Conservation (phyloP, 495 filamentous ascomycete genomes). For the Diplogelasinospora grovesii region DNA sequence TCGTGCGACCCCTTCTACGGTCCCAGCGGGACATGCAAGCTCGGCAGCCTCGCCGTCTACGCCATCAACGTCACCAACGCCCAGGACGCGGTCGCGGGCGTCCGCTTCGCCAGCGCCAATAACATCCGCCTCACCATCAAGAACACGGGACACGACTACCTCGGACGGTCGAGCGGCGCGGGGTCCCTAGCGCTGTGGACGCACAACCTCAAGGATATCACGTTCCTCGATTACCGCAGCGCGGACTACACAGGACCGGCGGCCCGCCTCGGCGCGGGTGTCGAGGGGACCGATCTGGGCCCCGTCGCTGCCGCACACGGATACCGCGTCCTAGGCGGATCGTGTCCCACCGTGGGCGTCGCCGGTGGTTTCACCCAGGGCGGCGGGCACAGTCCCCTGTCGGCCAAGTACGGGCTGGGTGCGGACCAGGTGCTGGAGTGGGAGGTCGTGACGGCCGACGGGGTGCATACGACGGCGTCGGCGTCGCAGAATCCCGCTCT, state of each 20-base stretch:
- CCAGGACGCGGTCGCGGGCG: conserved; percentile 31
- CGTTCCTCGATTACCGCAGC: conserved; percentile 30
- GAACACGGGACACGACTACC: conserved; percentile 40
- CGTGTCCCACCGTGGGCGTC: conserved; percentile 42
- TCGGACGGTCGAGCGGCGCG: conserved; percentile 41
- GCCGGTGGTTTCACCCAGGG: conserved; percentile 49
- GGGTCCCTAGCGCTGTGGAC: conserved; percentile 56
- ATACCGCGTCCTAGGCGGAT: conserved; percentile 38
- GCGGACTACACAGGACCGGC: conserved; percentile 36
- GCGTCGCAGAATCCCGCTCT: conserved; percentile 45
- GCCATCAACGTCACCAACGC: conserved; percentile 40
- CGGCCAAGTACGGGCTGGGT: conserved; percentile 46
- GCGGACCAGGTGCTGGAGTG: conserved; percentile 54
- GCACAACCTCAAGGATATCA: conserved; percentile 47
- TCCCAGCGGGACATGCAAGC: conserved; percentile 35
- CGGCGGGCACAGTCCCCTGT: conserved; percentile 52
- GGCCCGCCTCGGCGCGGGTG: conserved; percentile 47
- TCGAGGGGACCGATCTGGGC: conserved; percentile 43
- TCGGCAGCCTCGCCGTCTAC: conserved; percentile 51
- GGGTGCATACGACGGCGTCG: conserved; percentile 35
- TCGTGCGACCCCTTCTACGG: conserved; percentile 50
- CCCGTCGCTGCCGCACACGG: conserved; percentile 32
- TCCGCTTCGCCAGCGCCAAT: conserved; percentile 40
- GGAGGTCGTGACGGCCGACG: conserved; percentile 49
- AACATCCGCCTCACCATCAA: conserved; percentile 33